Evolutionary conservation across 1,284 basidiomycete genomes (phyloP).

Genomic region (Porodaedalea pini): DNA sequence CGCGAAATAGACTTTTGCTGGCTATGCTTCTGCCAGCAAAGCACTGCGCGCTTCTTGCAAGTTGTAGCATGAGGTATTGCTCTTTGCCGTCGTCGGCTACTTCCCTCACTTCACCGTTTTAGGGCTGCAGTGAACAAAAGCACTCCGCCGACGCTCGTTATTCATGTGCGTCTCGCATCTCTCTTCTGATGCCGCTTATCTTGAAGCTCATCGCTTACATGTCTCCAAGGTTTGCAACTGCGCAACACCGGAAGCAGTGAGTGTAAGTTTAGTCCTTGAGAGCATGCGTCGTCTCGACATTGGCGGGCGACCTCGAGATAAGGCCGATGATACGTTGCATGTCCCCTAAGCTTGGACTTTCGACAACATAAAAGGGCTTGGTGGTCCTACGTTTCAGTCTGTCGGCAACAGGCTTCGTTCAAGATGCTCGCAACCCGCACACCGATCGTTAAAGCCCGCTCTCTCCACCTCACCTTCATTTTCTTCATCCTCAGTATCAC

Average conservation of each 20-base stretch:
- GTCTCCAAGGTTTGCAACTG: neutral
- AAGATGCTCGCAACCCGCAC: neutral
- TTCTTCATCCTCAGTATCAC: conserved; percentile 22
- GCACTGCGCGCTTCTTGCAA: neutral
- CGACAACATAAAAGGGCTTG: conserved; percentile 5
- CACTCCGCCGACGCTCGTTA: neutral
- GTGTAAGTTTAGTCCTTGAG: neutral
- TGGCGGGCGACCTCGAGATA: neutral
- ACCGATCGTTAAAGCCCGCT: conserved; percentile 10
- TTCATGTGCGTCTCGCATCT: neutral
- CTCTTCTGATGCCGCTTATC: neutral
- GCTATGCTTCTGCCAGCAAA: conserved; percentile 8
- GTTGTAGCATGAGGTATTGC: neutral
- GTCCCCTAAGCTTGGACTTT: neutral
- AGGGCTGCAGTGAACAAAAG: neutral
- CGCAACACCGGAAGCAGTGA: neutral
- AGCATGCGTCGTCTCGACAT: neutral
- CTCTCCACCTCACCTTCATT: conserved; percentile 24
- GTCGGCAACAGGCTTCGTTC: neutral
- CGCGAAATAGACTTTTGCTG: neutral
- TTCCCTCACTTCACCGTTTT: neutral
- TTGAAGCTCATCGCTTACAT: neutral
- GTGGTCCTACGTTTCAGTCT: too few relatives aligned
- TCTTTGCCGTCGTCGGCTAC: neutral
- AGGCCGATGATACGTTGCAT: conserved; percentile 1